A percentile compares a stretch with the other conserved stretches of the same genome.
These are phyloP conservation scores for Naumovozyma castellii DNA, from an alignment of 805 yeast species.

Conservation along the genomic window DNA sequence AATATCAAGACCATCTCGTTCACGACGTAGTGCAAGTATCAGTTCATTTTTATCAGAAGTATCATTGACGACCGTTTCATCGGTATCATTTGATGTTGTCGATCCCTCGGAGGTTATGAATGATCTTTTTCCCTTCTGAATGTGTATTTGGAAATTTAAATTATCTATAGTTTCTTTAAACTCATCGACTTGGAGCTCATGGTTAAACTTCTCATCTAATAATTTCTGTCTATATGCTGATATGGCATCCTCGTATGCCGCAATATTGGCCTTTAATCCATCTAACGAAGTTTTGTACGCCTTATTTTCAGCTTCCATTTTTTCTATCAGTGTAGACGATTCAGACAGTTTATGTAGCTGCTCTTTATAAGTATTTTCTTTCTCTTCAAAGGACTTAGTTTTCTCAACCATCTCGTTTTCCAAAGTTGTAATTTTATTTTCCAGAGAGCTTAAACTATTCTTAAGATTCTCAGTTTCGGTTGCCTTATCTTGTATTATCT, in stretches of 20 bases:
- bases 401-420: not conserved
- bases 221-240: not conserved
- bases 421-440: not conserved
- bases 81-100: not conserved
- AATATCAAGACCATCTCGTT: slow-evolving; percentile 4
- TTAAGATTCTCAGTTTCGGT: not conserved
- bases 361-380: not conserved
- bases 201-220: not conserved
- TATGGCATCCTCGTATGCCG: not conserved
- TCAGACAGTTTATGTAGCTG: not conserved
- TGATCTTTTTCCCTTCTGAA: not conserved
- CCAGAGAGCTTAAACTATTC: not conserved
- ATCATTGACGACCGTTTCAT: not conserved
- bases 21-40: slow-evolving; percentile 8
- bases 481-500: not conserved
- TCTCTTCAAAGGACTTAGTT: not conserved
- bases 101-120: not conserved
- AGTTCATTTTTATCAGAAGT: not conserved
- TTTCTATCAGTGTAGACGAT: not conserved
- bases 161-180: slow-evolving; percentile 55
- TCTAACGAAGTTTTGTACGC: not conserved
- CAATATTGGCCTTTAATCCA: not conserved
- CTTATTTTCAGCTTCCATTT: not conserved
- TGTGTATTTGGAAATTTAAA: slow-evolving; percentile 29
- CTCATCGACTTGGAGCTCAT: slow-evolving; percentile 30